Base-by-base conservation (phyloP, 371 early-diverging fungal genomes). In the Lichtheimia hyalospora region DNA sequence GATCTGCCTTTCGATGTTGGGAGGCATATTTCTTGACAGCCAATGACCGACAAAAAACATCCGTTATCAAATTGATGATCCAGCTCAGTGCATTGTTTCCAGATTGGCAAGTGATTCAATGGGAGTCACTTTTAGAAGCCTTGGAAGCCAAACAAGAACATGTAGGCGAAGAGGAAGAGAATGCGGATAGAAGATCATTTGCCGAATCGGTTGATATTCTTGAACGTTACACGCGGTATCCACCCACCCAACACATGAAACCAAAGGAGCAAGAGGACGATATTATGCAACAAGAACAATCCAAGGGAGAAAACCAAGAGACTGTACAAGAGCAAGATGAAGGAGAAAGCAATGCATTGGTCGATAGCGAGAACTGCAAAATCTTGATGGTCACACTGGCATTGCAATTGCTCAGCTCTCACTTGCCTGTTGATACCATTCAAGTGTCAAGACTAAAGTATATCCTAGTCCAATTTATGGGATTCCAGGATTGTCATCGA, bases 1-100 rank as follows among this genome's bases (percentile, higher is more conserved):
- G 75, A 18, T 75, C 82, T 7, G 84, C 82, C 0, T 74, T 83
- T 24, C 71, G 82, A 43, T 83, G 84, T 39, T 83, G 81, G 84
- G 82, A 83, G 62, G 81, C 75, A 8, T 79, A 81, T 54, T 83
- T 83, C 49, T 52, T 75, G 53, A 70, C 67, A n/a, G 76, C 82
- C 1, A 73, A 61, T 7, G 71, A 71, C 34, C 52, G 68, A 21
- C 75, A 83, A 62, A 63, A 58, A 25, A 70, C 68, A 21, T 46
- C 71, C 0, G 57, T 81, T 3, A 60, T 75, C 23, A 75, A 75
- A 44, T 49, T 76, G 20, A 83, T 83, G 84, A 71, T 74, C 23
- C 75, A 73, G 43, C 61, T 83, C 0, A 75, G 78, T 60, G 73
- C 80, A 0, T 16, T 78, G 18, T 83, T 81, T 42, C 84, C 84